Conservation (phyloP, 1,284 basidiomycete species). For the Melampsora larici-populina region DNA sequence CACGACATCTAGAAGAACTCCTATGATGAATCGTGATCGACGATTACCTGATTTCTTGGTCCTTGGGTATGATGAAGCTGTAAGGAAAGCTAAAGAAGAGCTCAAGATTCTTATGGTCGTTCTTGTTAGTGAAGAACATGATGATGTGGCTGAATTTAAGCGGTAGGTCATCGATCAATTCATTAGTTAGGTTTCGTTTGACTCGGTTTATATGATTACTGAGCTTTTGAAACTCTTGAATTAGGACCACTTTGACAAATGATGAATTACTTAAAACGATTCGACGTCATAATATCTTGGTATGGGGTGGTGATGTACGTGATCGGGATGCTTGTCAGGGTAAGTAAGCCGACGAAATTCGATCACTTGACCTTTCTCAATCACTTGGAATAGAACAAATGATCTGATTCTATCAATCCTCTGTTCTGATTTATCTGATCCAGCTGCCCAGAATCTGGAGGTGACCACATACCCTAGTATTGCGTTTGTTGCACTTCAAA, state of each 20-base stretch:
- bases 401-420: too few relatives aligned
- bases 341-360: background rate
- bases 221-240: background rate
- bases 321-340: conserved; percentile 29
- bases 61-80: conserved; percentile 38
- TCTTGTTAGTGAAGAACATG: conserved; percentile 37
- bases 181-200: background rate
- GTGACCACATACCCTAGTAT: conserved; percentile 29
- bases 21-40: background rate
- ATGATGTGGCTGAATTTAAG: conserved; percentile 29
- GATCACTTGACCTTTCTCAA: too few relatives aligned
- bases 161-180: background rate
- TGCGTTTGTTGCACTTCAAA: conserved; percentile 27
- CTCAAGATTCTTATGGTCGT: conserved; percentile 39
- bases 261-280: conserved; percentile 21
- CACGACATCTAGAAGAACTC: conserved; percentile 8
- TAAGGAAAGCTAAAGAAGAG: conserved; percentile 29
- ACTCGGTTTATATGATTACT: background rate
- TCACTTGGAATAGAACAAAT: too few relatives aligned
- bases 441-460: conserved; percentile 34
- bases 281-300: conserved; percentile 26
- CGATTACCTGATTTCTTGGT: conserved; percentile 34
- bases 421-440: too few relatives aligned
- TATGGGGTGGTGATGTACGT: conserved; percentile 37
- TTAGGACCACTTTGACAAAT: conserved; percentile 36